Percentiles rank a stretch among this genome's conserved stretches.
Conservation (phyloP, 352 stramenopile genomes). For the Thraustochytrium striatum region DNA sequence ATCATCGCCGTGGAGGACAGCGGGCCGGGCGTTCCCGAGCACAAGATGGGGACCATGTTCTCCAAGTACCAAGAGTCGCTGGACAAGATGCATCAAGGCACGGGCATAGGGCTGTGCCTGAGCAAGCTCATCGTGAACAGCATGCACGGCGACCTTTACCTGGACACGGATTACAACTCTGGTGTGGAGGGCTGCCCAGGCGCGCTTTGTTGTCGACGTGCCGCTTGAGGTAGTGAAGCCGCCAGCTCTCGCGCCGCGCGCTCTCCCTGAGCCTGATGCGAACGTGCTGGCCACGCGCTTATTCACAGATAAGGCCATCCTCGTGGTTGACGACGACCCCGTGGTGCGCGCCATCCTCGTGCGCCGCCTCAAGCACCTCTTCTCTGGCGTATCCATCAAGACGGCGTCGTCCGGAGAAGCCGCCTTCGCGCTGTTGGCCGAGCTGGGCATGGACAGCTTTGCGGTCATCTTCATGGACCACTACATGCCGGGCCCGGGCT, state of each 20-base stretch:
- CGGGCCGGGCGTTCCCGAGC: slow-evolving; percentile 56
- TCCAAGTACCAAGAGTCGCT: slow-evolving; percentile 58
- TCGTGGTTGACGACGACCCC: slow-evolving; percentile 58
- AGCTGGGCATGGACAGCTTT: slow-evolving; percentile 36
- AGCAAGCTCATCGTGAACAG: slow-evolving; percentile 54
- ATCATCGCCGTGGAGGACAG: slow-evolving; percentile 58
- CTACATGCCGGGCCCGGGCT: slow-evolving; percentile 57
- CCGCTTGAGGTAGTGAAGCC: slow-evolving; percentile 10
- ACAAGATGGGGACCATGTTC: slow-evolving; percentile 55
- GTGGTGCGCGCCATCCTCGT: slow-evolving; percentile 55
- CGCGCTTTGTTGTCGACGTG: slow-evolving; percentile 16
- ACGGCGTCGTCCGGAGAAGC: slow-evolving; percentile 57
- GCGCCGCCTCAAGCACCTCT: slow-evolving; percentile 49
- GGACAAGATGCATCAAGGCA: slow-evolving; percentile 58
- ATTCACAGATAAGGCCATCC: too few species aligned
- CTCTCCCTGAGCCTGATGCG: background rate
- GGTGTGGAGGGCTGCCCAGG: slow-evolving; percentile 10
- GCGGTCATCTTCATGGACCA: slow-evolving; percentile 59
- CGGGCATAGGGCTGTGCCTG: slow-evolving; percentile 56
- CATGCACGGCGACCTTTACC: slow-evolving; percentile 54
- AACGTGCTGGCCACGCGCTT: background rate
- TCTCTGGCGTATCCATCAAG: slow-evolving; percentile 50
- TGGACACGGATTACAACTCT: slow-evolving; percentile 46
- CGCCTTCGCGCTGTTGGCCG: slow-evolving; percentile 51
- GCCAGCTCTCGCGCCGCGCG: slow-evolving; percentile 3